Conservation (phyloP, 805 yeast species). For the Schizosaccharomyces lindneri region DNA sequence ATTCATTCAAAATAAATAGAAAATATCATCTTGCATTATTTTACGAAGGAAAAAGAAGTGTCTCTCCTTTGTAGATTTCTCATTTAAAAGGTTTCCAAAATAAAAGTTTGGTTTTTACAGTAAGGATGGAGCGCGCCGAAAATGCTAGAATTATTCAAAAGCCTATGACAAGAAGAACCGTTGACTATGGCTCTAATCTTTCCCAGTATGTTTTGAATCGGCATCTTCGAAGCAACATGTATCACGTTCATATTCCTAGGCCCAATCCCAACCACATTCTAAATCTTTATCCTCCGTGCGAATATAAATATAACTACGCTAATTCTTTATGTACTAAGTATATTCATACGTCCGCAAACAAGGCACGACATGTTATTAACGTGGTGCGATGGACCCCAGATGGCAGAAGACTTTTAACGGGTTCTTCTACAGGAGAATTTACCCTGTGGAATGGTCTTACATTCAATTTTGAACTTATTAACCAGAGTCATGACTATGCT, state of each 20-base stretch:
- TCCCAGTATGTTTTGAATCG: not conserved
- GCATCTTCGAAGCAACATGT: not conserved
- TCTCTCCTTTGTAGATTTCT: not conserved
- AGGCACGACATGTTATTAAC: conserved; percentile 50
- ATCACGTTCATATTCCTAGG: conserved; percentile 17
- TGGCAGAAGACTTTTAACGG: conserved; percentile 71
- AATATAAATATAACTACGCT: not conserved
- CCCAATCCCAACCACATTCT: conserved; percentile 46
- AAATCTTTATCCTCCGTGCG: conserved; percentile 6
- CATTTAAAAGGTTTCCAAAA: not conserved
- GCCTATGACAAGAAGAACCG: conserved; percentile 17
- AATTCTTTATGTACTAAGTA: conserved; percentile 23
- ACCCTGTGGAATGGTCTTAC: conserved; percentile 92
- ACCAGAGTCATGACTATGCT: conserved; percentile 93
- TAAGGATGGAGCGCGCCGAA: not conserved
- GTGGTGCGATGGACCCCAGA: conserved; percentile 72
- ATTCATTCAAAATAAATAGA: too few species aligned
- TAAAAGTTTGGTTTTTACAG: not conserved
- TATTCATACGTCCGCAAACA: conserved; percentile 74
- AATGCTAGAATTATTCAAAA: conserved; percentile 1
- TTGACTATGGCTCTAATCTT: conserved; percentile 2
- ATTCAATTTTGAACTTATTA: conserved; percentile 83
- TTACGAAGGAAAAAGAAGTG: too few species aligned
- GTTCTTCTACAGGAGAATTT: conserved; percentile 82
- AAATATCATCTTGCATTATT: too few species aligned